Evolutionary conservation across 2,329 filamentous ascomycete genomes (phyloP), one percentile per base, ranked within the genome.

Genomic region (Monilinia fructicola): DNA sequence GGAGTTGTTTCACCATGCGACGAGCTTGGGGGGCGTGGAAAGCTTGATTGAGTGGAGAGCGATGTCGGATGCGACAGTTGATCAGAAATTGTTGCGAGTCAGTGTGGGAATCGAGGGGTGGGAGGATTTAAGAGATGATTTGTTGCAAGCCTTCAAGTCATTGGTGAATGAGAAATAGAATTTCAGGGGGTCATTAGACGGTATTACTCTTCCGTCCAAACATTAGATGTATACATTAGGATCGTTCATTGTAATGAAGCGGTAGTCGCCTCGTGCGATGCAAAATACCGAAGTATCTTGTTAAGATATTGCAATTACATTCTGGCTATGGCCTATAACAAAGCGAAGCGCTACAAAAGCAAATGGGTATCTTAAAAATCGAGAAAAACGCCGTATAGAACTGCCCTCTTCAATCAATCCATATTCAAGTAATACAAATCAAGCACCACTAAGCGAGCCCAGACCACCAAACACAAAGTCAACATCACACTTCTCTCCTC

Each of bases 21-120:
- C 95, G 2, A 96, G 91, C 77, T 79, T 98, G 38, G 95, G 95
- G 2, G 94, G 95, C 5, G 92, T 98, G 12, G 95, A 98, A 84
- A 95, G 92, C 75, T 79, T 98, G 81, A 93, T 99, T 73, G 95
- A 99, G 84, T 99, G 95, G 95, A 84, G 95, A 67, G 86, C 90
- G 58, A 95, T 99, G 92, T 89, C 88, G 67, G 95, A 99, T 81
- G 74, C 78, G 3, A 82, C 77, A 1, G 88, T 96, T 50, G 91
- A 96, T 75, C 85, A 82, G 74, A 82, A 85, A 67, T 77, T 98
- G 76, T 74, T 97, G 78, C 81, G 95, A 62, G 80, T 99, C 40
- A 97, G 93, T 77, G 80, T 97, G 44, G 95, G 95, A 0, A 84
- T 97, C 42, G 95, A 99, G 81, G 86, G 85, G 56, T 90, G 90